Evolutionary conservation across 768 basidiomycete genomes (phyloP).

Genomic region (Tylopilus subfusipes): DNA sequence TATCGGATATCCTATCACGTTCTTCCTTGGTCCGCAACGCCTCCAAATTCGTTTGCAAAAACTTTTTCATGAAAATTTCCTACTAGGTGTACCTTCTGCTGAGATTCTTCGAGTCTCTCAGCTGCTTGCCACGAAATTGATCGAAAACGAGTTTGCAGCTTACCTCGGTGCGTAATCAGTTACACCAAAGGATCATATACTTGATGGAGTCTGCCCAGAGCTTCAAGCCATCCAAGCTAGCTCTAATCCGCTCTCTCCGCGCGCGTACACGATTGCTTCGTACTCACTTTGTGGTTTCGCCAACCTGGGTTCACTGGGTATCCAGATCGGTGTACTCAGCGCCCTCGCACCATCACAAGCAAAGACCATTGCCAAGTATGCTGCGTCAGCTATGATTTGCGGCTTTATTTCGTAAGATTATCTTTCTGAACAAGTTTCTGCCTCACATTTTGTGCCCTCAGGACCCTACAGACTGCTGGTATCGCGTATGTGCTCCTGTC

Average conservation of each 20-base stretch:
- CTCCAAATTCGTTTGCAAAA: not conserved
- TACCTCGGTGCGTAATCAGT: conserved; percentile 42
- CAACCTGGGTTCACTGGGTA: conserved; percentile 81
- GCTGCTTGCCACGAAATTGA: conserved; percentile 80
- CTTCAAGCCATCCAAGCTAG: conserved; percentile 44
- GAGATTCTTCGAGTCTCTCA: conserved; percentile 81
- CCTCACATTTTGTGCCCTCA: conserved; percentile 7
- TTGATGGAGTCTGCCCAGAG: conserved; percentile 24
- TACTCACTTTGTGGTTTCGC: conserved; percentile 92
- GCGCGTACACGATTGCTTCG: conserved; percentile 77
- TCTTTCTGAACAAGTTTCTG: not conserved
- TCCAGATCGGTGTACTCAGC: conserved; percentile 75
- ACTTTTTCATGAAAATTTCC: conserved; percentile 2
- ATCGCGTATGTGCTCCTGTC: conserved; percentile 46
- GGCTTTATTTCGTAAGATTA: conserved; percentile 54
- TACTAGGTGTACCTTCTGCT: conserved; percentile 61
- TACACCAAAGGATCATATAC: not conserved
- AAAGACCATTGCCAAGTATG: conserved; percentile 67
- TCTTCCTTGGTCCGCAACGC: conserved; percentile 52
- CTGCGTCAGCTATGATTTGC: conserved; percentile 65
- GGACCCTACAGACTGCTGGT: conserved; percentile 54
- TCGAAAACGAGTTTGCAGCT: conserved; percentile 85
- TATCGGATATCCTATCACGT: conserved; percentile 83
- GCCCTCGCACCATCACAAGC: conserved; percentile 67
- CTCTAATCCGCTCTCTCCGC: conserved; percentile 57